Evolutionary conservation across 2,329 filamentous ascomycete species (phyloP).

Genomic region (Nemania diffusa): DNA sequence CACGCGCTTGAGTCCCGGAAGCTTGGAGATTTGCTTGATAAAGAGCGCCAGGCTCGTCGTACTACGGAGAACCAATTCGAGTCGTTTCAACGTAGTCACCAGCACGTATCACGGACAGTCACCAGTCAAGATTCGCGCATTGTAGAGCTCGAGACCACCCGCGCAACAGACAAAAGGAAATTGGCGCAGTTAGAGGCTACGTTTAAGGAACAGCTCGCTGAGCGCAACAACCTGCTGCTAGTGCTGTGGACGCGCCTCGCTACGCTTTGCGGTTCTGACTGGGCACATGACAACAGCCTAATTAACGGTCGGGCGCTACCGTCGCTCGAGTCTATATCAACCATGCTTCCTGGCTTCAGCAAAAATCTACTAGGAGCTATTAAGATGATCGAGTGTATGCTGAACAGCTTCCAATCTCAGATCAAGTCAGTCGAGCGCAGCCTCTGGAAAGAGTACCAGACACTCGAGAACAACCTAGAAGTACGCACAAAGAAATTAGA

Average conservation of each 20-base stretch:
- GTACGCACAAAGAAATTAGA: constrained; percentile 86
- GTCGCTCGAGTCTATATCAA: constrained; percentile 84
- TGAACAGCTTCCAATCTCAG: constrained; percentile 80
- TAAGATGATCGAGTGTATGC: constrained; percentile 84
- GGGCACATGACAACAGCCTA: constrained; percentile 88
- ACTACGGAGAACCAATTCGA: constrained; percentile 91
- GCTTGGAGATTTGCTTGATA: constrained; percentile 87
- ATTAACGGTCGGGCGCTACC: constrained; percentile 87
- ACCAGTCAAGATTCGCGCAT: constrained; percentile 87
- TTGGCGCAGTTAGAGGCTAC: constrained; percentile 79
- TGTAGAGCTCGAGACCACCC: constrained; percentile 83
- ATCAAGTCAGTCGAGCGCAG: constrained; percentile 89
- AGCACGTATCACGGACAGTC: constrained; percentile 86
- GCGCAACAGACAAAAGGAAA: constrained; percentile 80
- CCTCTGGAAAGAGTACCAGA: constrained; percentile 90
- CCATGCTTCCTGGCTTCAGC: constrained; percentile 86
- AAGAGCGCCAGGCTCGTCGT: constrained; percentile 85
- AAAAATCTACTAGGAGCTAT: constrained; percentile 89
- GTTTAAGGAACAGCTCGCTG: constrained; percentile 86
- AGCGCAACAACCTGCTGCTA: constrained; percentile 88
- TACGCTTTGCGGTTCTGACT: constrained; percentile 86
- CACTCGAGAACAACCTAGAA: constrained; percentile 83
- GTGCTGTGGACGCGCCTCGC: constrained; percentile 91
- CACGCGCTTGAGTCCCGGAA: constrained; percentile 88
- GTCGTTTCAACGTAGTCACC: constrained; percentile 85